A percentile compares a stretch with the other conserved stretches of the same genome.
phyloP scores from a whole-genome alignment of 2,329 filamentous ascomycete species.

The Paramyrothecium roridum region DNA sequence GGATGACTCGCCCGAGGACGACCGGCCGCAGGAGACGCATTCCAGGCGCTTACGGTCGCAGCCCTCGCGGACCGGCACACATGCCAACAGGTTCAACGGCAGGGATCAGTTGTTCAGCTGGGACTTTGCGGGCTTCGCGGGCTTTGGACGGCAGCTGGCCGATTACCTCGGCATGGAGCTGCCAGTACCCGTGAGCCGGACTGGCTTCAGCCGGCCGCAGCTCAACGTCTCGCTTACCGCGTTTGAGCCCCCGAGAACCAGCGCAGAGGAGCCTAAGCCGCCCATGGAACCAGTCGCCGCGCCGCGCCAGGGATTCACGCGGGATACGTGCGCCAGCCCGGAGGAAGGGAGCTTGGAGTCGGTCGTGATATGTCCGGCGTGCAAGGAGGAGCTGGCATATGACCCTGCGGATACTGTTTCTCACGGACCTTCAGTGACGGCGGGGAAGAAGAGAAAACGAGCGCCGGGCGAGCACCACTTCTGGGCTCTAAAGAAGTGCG shows the following conservation, averaged over 20 bases:
- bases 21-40: conserved; percentile 12
- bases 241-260: conserved; percentile 17
- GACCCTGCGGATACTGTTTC: conserved; percentile 47
- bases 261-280: conserved; percentile 36
- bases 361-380: conserved; percentile 80
- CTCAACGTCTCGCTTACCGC: conserved; percentile 23
- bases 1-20: conserved; percentile 36
- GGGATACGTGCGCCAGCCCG: conserved; percentile 50
- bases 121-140: conserved; percentile 14
- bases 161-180: conserved; percentile 17
- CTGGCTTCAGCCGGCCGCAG: conserved; percentile 13
- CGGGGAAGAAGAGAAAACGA: conserved; percentile 38
- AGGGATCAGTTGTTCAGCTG: conserved; percentile 13
- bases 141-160: conserved; percentile 19
- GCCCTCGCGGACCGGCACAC: conserved; percentile 4
- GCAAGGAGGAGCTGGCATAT: conserved; percentile 77
- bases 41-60: conserved; percentile 9
- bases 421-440: conserved; percentile 8
- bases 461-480: conserved; percentile 73
- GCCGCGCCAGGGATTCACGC: conserved; percentile 74
- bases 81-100: conserved; percentile 1
- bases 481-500: conserved; percentile 87
- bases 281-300: conserved; percentile 60
- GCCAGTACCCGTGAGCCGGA: conserved; percentile 8
- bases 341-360: conserved; percentile 55